Evolutionary conservation across 2,329 filamentous ascomycete species (phyloP).

Genomic region (Truncatella angustata): DNA sequence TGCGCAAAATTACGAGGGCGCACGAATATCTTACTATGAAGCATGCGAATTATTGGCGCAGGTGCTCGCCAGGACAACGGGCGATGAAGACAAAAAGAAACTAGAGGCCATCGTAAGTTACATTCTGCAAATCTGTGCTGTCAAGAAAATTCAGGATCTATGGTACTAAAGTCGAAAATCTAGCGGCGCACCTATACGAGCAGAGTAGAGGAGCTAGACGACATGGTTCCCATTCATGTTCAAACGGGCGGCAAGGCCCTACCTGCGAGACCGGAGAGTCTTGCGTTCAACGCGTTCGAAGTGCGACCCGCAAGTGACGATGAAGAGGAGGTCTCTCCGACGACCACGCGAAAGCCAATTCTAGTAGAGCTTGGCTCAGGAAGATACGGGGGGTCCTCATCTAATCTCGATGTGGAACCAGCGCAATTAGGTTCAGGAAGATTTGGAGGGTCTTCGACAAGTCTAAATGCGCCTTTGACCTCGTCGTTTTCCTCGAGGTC

Average conservation of each 20-base stretch:
- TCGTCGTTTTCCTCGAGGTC: slow-evolving; percentile 56
- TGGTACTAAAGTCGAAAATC: too few species aligned
- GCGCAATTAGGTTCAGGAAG: not conserved
- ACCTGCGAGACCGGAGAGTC: slow-evolving; percentile 67
- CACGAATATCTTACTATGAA: slow-evolving; percentile 85
- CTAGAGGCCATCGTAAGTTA: slow-evolving; percentile 90
- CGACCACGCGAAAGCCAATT: slow-evolving; percentile 51
- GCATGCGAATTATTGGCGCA: slow-evolving; percentile 85
- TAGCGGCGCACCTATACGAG: slow-evolving; percentile 87
- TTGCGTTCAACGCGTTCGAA: slow-evolving; percentile 45
- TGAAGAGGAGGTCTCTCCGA: slow-evolving; percentile 43
- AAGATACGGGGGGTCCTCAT: slow-evolving; percentile 16
- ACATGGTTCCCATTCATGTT: slow-evolving; percentile 58
- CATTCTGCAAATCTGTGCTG: too few species aligned
- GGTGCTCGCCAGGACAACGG: slow-evolving; percentile 80
- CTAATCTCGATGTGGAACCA: slow-evolving; percentile 24
- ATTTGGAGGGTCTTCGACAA: slow-evolving; percentile 20
- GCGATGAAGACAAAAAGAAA: slow-evolving; percentile 84
- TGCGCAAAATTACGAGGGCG: slow-evolving; percentile 89
- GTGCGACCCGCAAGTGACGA: slow-evolving; percentile 34
- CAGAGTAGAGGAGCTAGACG: slow-evolving; percentile 82
- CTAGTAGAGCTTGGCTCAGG: slow-evolving; percentile 24
- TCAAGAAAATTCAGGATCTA: too few species aligned
- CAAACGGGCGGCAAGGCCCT: slow-evolving; percentile 67
- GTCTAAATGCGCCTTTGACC: slow-evolving; percentile 36